Base-by-base conservation (phyloP, 805 yeast species). In the Sugiyamaella qingdaonensis region DNA sequence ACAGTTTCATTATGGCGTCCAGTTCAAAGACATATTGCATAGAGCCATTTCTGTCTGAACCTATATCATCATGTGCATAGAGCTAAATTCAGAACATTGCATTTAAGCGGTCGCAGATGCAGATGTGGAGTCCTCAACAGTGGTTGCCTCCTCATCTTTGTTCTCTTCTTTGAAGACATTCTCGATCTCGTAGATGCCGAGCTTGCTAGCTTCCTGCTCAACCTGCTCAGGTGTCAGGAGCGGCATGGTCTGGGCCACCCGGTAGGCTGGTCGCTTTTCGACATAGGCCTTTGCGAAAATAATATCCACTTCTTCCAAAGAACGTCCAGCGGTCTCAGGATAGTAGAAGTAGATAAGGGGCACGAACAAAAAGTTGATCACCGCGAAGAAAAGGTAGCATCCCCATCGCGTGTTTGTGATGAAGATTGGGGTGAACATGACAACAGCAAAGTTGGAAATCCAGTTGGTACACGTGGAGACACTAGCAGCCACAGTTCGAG, bases 291-390 rank as follows among this genome's bases (percentile, higher is more conserved):
- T 80, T 63, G 87, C 86, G 33, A 60, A 60, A 46, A 60, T 60
- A 43, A 83, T 82, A 65, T 85, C 91, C 66, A 85, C 79, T 64
- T 84, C 88, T 68, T 85, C 91, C 68, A 86, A 76, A 36, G 86
- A 76, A 67, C 88, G 78, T 48, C 89, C 88, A 32, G 86, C 81
- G 43, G 90, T 85, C 72, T 86, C 92, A 41, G 91, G 92, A 68
- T 83, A 86, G 68, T 77, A 79, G 71, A 84, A 77, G 76, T 71
- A 82, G 57, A 81, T 81, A 55, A 84, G 70, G 32, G 88, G 87
- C 51, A 81, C 68, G 72, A 81, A 84, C 45, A 55, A 57, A 63
- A 78, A 76, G 73, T 85, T 85, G 57, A 85, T 74, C 32, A 72
- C 66, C 8, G 88, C 87, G 68, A 86, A 86, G 70, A 86, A 80